Percentiles rank a stretch among this genome's conserved stretches.
Evolutionary conservation across 129 eudicot species (phyloP).

Genomic region (Helichrysum umbraculigerum): DNA sequence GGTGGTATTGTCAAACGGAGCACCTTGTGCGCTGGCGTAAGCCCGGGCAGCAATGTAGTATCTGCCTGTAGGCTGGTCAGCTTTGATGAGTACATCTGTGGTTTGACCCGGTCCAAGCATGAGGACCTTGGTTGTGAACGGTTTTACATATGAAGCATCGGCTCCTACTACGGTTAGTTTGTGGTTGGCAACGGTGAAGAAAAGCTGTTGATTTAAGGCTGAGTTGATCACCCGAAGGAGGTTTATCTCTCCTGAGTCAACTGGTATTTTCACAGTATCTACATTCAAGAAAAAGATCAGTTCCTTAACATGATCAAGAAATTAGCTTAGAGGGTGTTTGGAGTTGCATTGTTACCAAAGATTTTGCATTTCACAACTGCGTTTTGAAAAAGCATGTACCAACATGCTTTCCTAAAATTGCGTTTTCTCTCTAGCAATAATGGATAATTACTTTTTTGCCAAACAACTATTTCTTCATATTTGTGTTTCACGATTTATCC

Average conservation of each 20-base stretch:
- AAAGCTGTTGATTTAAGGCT: constrained; percentile 85
- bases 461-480: too few species aligned
- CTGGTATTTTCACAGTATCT: constrained; percentile 73
- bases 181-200: constrained; percentile 84
- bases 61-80: constrained; percentile 75
- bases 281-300: constrained; percentile 20
- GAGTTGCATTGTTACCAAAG: too few species aligned
- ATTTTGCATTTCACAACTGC: too few species aligned
- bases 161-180: constrained; percentile 85
- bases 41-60: constrained; percentile 95
- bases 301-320: not conserved
- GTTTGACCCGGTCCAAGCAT: constrained; percentile 99
- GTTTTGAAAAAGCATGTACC: too few species aligned
- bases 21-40: constrained; percentile 91
- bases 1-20: constrained; percentile 91
- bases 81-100: constrained; percentile 84
- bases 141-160: constrained; percentile 90
- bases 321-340: not conserved
- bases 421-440: too few species aligned
- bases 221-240: constrained; percentile 80
- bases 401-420: too few species aligned
- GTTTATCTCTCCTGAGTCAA: constrained; percentile 70
- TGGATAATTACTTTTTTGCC: too few species aligned
- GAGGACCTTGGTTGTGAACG: constrained; percentile 82
- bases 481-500: too few species aligned